These are phyloP conservation scores for Hordeum vulgare DNA, from an alignment of 176 grass and related monocot genomes.

Conservation along the genomic window MorexV3_pseudomolecules_assembly NC_058523.1:347432723-347433222, in stretches of 20 bases:
- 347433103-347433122: constrained; percentile 19
- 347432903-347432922: constrained; percentile 77
- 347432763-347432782: not conserved
- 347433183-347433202: not conserved
- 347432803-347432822: constrained; percentile 12
- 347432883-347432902: constrained; percentile 49
- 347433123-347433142: constrained; percentile 56
- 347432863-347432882: constrained; percentile 47
- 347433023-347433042: constrained; percentile 33
- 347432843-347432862: constrained; percentile 45
- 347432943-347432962: constrained; percentile 82
- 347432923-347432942: constrained; percentile 74
- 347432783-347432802: not conserved
- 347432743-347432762: constrained; percentile 26
- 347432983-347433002: constrained; percentile 83
- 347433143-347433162: constrained; percentile 45
- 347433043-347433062: constrained; percentile 50
- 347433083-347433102: constrained; percentile 58
- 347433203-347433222: constrained; percentile 4
- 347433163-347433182: constrained; percentile 13
- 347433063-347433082: constrained; percentile 62
- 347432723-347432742: constrained; percentile 11
- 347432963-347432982: constrained; percentile 78
- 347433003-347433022: constrained; percentile 71
- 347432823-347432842: constrained; percentile 50